Base-by-base conservation (phyloP, 371 early-diverging fungal species). In the Mortierella sp. region DNA sequence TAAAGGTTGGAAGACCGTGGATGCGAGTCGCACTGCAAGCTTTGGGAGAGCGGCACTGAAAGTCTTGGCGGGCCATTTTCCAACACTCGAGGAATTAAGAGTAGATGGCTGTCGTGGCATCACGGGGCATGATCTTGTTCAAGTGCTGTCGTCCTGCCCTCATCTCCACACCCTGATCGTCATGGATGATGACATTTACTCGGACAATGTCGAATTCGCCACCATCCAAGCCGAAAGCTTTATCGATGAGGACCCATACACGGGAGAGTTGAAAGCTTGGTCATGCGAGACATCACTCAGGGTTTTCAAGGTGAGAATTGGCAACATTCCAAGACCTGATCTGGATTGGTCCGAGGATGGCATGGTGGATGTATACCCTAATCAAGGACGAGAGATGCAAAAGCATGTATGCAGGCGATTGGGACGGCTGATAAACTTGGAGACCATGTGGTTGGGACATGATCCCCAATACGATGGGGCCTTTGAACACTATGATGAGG, bases 231-330 rank as follows among this genome's bases (percentile, higher is more conserved):
- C 57, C 44, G 1, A 45, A 22, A 12, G 31, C 21, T 56, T 56
- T 29, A 7, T 45, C 12, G 57, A 56, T 7, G 14, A 2, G n/a
- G 28, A 21, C 29, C 46, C 4, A 2, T 2, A 14, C 13, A 27
- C 45, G 7, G 49, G 48, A 0, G 17, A 0, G 17, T 14, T 58
- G 17, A 40, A 5, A 25, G 48, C 58, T 10, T 58, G 58, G 58
- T 9, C 47, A 49, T 3, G 58, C 39, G 57, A 57, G 47, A 22
- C 34, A 22, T 19, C 57, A 19, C 49, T 58, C 40, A 49, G 27
- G 27, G 49, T 58, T 0, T 49, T 58, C 17, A 58, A 37, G 58
- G 39, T 39, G 8, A 58, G 39, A 24, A 58, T 58, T 49, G 37
- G 17, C 21, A 2, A 47, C 17, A 57, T 47, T 21, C 57, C 57